phyloP scores from a whole-genome alignment of 1,284 basidiomycete genomes.

The Cutaneotrichosporon spelunceum region DNA sequence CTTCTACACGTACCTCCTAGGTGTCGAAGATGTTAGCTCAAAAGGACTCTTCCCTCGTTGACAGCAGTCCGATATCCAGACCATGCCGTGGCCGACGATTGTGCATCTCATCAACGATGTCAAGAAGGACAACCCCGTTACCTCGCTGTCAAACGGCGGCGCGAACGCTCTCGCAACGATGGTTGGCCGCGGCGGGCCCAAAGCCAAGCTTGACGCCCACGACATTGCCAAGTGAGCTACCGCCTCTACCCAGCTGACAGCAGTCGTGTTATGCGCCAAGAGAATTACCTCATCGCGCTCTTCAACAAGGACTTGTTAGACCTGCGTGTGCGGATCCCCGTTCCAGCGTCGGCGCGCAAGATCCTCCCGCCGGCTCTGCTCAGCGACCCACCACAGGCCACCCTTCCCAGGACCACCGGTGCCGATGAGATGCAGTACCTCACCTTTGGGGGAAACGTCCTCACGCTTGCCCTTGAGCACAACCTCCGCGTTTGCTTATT shows the following conservation, averaged over 20 bases:
- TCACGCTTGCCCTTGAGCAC: constrained; percentile 92
- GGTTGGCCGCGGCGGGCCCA: constrained; percentile 42
- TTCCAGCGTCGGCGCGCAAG: constrained; percentile 57
- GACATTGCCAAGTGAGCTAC: constrained; percentile 57
- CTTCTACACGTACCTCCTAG: constrained; percentile 65
- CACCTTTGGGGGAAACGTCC: constrained; percentile 47
- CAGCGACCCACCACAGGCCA: constrained; percentile 25
- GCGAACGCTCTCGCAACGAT: constrained; percentile 50
- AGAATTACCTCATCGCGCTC: constrained; percentile 95
- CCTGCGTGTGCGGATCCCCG: constrained; percentile 66
- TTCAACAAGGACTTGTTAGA: constrained; percentile 96
- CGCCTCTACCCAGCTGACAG: neutral
- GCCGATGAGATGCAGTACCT: constrained; percentile 33
- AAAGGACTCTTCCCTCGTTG: neutral
- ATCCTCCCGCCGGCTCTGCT: constrained; percentile 36
- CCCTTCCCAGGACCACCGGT: constrained; percentile 27
- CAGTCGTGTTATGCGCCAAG: constrained; percentile 86
- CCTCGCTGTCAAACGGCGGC: constrained; percentile 61
- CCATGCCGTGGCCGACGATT: constrained; percentile 93
- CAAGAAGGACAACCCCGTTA: constrained; percentile 83
- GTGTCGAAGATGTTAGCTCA: constrained; percentile 57
- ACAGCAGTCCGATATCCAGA: constrained; percentile 89
- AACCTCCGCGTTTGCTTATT: constrained; percentile 92
- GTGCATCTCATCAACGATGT: constrained; percentile 83
- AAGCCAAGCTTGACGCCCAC: constrained; percentile 84